Evolutionary conservation across 768 basidiomycete species (phyloP).

Genomic region (Leucocoprinus birnbaumii): DNA sequence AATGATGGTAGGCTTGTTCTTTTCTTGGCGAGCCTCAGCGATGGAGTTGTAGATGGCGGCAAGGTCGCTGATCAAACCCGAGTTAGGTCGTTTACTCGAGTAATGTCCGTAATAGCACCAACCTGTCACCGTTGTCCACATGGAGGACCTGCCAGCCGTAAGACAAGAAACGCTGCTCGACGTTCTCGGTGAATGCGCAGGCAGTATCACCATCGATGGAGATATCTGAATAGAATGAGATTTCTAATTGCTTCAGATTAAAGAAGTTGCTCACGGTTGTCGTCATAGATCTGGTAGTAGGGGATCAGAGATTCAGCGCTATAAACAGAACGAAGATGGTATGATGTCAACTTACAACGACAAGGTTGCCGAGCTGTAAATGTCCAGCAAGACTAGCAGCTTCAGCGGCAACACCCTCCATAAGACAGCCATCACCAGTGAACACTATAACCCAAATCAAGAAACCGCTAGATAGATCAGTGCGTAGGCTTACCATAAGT

Average conservation of each 20-base stretch:
- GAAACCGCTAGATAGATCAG: neutral
- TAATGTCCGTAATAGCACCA: constrained; percentile 17
- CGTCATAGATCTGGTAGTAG: constrained; percentile 75
- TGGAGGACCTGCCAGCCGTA: constrained; percentile 95
- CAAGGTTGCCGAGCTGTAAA: constrained; percentile 88
- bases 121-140: constrained; percentile 80
- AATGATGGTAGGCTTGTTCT: constrained; percentile 84
- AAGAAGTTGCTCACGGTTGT: constrained; percentile 69
- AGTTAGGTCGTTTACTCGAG: neutral
- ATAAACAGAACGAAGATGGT: neutral
- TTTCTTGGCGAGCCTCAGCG: constrained; percentile 70
- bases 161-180: constrained; percentile 80
- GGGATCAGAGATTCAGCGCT: constrained; percentile 15
- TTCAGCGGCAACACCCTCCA: constrained; percentile 95
- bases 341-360: constrained; percentile 59
- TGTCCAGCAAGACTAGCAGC: constrained; percentile 93
- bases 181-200: constrained; percentile 92
- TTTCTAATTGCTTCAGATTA: neutral
- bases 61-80: constrained; percentile 55
- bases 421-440: constrained; percentile 92
- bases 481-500: constrained; percentile 66
- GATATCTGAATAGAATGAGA: constrained; percentile 58
- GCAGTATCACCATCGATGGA: constrained; percentile 95
- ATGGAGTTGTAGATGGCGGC: constrained; percentile 77
- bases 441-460: constrained; percentile 52